These are phyloP conservation scores for Kodamaea kaohsiungensis DNA, from an alignment of 805 yeast genomes.

Conservation along the genomic window DNA sequence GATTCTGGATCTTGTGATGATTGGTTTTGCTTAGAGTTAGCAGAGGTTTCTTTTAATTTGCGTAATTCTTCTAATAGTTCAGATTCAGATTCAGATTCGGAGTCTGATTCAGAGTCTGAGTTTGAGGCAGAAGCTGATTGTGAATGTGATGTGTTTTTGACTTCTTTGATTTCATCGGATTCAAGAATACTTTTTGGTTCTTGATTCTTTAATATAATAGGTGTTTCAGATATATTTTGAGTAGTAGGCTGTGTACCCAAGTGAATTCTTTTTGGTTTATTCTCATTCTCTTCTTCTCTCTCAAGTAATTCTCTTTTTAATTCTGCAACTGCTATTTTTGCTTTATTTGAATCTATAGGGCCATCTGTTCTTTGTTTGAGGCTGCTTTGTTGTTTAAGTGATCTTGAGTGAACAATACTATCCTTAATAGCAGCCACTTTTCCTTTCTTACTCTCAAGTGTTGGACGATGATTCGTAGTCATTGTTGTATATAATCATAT, in stretches of 20 bases:
- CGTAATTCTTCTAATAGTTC: constrained; percentile 9
- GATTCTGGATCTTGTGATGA: constrained; percentile 13
- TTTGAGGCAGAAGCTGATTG: neutral
- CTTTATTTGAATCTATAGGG: constrained; percentile 15
- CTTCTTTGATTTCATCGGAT: neutral
- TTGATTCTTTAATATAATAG: neutral
- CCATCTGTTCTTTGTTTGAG: constrained; percentile 35
- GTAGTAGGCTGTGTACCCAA: neutral
- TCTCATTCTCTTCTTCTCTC: constrained; percentile 11
- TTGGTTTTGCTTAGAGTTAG: neutral
- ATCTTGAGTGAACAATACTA: constrained; percentile 37
- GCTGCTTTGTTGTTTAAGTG: constrained; percentile 31
- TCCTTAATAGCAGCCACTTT: constrained; percentile 30
- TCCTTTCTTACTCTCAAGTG: constrained; percentile 43
- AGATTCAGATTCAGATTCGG: constrained; percentile 8
- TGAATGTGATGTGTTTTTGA: neutral
- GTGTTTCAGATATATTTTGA: neutral
- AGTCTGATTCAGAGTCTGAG: neutral
- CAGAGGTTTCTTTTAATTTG: neutral
- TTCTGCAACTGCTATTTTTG: constrained; percentile 25
- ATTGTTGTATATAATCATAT: constrained; percentile 18
- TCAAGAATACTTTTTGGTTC: neutral
- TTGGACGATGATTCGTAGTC: constrained; percentile 48
- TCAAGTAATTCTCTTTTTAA: constrained; percentile 19
- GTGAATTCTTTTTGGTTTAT: neutral